Percentiles rank a stretch among this genome's conserved stretches.
Evolutionary conservation across 1,284 basidiomycete genomes (phyloP).

Genomic region (Chiua sp.): DNA sequence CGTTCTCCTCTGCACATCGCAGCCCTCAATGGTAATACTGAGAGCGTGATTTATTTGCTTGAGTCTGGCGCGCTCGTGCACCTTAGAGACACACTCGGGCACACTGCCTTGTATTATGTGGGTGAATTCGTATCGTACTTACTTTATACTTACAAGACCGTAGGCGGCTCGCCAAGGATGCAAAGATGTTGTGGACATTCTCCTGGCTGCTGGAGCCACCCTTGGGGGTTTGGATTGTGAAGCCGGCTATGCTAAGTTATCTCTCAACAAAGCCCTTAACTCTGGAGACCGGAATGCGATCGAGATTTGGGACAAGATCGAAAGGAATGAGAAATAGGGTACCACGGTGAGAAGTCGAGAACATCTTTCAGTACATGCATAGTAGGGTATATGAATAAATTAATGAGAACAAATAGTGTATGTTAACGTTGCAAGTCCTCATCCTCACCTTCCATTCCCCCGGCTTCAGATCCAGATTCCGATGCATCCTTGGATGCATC

Average conservation of each 20-base stretch:
- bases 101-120: slow-evolving; percentile 85
- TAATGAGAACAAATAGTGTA: slow-evolving; percentile 5
- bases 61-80: slow-evolving; percentile 88
- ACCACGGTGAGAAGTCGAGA: neutral
- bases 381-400: slow-evolving; percentile 21
- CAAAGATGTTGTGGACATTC: slow-evolving; percentile 61
- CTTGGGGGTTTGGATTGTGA: slow-evolving; percentile 71
- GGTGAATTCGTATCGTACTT: slow-evolving; percentile 27
- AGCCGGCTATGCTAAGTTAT: slow-evolving; percentile 58
- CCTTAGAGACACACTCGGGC: slow-evolving; percentile 76
- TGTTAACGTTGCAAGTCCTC: slow-evolving; percentile 9
- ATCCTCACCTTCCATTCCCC: slow-evolving; percentile 35
- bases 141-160: neutral
- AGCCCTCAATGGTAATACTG: slow-evolving; percentile 67
- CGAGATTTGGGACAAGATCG: slow-evolving; percentile 58
- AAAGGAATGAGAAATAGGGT: slow-evolving; percentile 24
- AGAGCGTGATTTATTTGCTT: slow-evolving; percentile 66
- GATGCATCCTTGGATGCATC: slow-evolving; percentile 39
- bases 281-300: slow-evolving; percentile 50
- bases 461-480: slow-evolving; percentile 37
- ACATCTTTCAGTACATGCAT: slow-evolving; percentile 21
- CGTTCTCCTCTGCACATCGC: slow-evolving; percentile 85
- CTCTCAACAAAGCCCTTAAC: slow-evolving; percentile 51
- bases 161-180: slow-evolving; percentile 76
- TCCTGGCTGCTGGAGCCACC: slow-evolving; percentile 79